phyloP scores from a whole-genome alignment of 495 filamentous ascomycete genomes.

The Articulospora tetracladia region DNA sequence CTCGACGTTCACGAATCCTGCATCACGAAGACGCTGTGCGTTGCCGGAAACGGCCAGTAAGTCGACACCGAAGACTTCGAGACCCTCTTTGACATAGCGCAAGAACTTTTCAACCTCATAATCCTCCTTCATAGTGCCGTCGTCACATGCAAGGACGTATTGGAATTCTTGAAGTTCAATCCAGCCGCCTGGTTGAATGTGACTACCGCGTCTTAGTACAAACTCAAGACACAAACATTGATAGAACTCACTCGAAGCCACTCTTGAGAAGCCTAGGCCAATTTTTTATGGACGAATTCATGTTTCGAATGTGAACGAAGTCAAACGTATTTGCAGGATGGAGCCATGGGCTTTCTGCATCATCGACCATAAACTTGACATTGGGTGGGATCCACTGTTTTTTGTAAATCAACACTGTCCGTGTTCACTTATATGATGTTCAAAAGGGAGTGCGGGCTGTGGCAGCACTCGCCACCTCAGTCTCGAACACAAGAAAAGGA shows the following conservation, averaged over 20 bases:
- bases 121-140: slow-evolving; percentile 13
- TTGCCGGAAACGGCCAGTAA: slow-evolving; percentile 33
- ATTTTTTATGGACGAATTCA: slow-evolving; percentile 55
- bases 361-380: slow-evolving; percentile 59
- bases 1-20: slow-evolving; percentile 52
- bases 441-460: too few species aligned
- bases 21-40: slow-evolving; percentile 51
- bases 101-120: slow-evolving; percentile 29
- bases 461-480: too few species aligned
- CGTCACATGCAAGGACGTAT: slow-evolving; percentile 2
- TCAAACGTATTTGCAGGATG: slow-evolving; percentile 38
- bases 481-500: too few species aligned
- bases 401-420: too few species aligned
- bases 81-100: slow-evolving; percentile 24
- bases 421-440: too few species aligned
- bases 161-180: slow-evolving; percentile 58
- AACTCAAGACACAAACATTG: slow-evolving; percentile 44
- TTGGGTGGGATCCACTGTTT: slow-evolving; percentile 53
- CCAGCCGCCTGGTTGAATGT: slow-evolving; percentile 52
- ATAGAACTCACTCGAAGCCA: too few species aligned
- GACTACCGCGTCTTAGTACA: neutral
- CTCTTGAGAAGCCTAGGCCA: too few species aligned
- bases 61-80: slow-evolving; percentile 33
- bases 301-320: slow-evolving; percentile 59
- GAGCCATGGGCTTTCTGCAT: slow-evolving; percentile 56